Conservation (phyloP, 257 asterid genomes). For the Galeopsis tetrahit region DNA sequence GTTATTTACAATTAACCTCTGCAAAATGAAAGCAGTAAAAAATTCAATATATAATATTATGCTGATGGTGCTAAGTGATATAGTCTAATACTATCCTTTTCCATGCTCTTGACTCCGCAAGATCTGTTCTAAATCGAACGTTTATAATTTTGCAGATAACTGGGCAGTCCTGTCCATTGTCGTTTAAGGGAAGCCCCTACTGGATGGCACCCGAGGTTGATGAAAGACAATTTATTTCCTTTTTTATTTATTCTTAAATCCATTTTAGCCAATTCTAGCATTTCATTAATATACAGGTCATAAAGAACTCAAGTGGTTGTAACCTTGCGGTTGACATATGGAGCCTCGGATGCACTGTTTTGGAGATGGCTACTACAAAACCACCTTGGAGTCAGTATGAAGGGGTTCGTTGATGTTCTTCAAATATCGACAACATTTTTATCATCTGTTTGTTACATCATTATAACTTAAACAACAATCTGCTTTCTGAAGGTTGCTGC, state of each 20-base stretch:
- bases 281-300: constrained; percentile 44
- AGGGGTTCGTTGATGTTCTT: constrained; percentile 52
- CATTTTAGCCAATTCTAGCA: constrained; percentile 21
- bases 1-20: not conserved
- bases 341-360: constrained; percentile 80
- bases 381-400: constrained; percentile 75
- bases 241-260: constrained; percentile 27
- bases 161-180: constrained; percentile 53
- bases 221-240: constrained; percentile 22
- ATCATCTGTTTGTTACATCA: not conserved
- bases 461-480: no score
- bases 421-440: not conserved
- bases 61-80: constrained; percentile 12
- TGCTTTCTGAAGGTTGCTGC: constrained; percentile 53
- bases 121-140: constrained; percentile 27
- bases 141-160: constrained; percentile 51
- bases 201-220: constrained; percentile 81
- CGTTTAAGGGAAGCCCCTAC: constrained; percentile 66
- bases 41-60: not conserved
- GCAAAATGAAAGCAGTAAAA: not conserved
- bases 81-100: constrained; percentile 5
- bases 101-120: constrained; percentile 2
- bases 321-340: constrained; percentile 74
- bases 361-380: constrained; percentile 80
- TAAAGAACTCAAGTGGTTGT: constrained; percentile 48